A percentile compares a stretch with the other conserved stretches of the same genome.
phyloP scores from a whole-genome alignment of 495 filamentous ascomycete genomes.

The Filosporella fistucella region DNA sequence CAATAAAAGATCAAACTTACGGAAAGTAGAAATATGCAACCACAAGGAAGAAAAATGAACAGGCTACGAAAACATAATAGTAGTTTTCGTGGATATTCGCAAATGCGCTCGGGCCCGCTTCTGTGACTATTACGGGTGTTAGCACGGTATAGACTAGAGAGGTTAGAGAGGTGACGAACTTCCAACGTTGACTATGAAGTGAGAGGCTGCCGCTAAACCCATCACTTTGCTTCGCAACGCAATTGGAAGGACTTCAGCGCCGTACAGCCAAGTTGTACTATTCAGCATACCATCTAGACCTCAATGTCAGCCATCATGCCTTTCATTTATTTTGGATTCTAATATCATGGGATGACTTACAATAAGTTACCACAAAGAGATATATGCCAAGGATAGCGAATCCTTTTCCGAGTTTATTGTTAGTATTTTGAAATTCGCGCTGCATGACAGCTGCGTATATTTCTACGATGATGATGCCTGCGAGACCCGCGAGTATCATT shows the following conservation, averaged over 20 bases:
- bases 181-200: conserved; percentile 56
- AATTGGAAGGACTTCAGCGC: conserved; percentile 54
- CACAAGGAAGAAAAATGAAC: conserved; percentile 43
- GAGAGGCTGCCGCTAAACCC: conserved; percentile 51
- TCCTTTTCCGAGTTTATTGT: conserved; percentile 53
- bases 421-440: conserved; percentile 46
- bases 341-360: conserved; percentile 30
- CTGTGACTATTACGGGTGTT: conserved; percentile 36
- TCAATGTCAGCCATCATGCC: conserved; percentile 15
- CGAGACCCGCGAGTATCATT: conserved; percentile 49
- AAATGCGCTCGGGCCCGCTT: conserved; percentile 54
- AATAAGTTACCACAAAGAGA: conserved; percentile 52
- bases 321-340: too few relatives aligned
- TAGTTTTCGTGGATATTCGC: conserved; percentile 56
- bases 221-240: conserved; percentile 54
- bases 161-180: conserved; percentile 27
- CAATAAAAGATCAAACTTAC: too few relatives aligned
- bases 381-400: conserved; percentile 58
- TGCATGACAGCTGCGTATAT: conserved; percentile 60
- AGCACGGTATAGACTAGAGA: background rate
- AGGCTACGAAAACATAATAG: conserved; percentile 55
- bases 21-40: conserved; percentile 53
- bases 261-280: conserved; percentile 57
- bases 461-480: conserved; percentile 46
- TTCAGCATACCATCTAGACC: conserved; percentile 50